Evolutionary conservation across 2,329 filamentous ascomycete species (phyloP).

Genomic region (Cladophialophora bantiana): DNA sequence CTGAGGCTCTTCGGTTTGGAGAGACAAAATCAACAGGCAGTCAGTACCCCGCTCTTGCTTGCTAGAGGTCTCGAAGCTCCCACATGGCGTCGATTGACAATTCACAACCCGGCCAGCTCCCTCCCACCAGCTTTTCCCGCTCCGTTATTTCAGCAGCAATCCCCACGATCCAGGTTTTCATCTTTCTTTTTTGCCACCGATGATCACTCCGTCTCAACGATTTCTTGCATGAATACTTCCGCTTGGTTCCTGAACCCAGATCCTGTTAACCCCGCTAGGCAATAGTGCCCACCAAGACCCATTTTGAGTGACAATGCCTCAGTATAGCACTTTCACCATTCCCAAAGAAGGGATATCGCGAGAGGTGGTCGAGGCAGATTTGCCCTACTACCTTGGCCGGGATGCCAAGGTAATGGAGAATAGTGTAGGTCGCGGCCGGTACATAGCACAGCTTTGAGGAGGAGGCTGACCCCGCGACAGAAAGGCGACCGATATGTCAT

Average conservation of each 20-base stretch:
- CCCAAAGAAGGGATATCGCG: conserved; percentile 26
- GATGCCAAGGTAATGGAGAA: conserved; percentile 29
- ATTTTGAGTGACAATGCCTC: conserved; percentile 23
- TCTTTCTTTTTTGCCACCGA: conserved; percentile 25
- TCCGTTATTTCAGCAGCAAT: conserved; percentile 18
- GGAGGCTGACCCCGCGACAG: conserved; percentile 12
- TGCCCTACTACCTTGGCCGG: conserved; percentile 27
- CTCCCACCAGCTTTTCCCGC: conserved; percentile 11
- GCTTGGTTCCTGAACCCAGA: not conserved
- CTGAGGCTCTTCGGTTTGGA: conserved; percentile 30
- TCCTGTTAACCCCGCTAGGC: conserved; percentile 13
- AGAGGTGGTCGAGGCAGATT: conserved; percentile 28
- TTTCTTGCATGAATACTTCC: conserved; percentile 19
- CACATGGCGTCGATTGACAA: conserved; percentile 18
- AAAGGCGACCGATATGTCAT: conserved; percentile 25
- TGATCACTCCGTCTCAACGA: conserved; percentile 16
- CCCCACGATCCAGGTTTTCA: conserved; percentile 13
- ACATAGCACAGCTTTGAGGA: not conserved
- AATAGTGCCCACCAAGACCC: not conserved
- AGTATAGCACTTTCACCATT: conserved; percentile 10
- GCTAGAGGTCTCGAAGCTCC: conserved; percentile 15
- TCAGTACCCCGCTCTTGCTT: conserved; percentile 29
- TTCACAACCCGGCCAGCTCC: not conserved
- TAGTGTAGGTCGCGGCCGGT: conserved; percentile 11
- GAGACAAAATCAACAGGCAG: conserved; percentile 8